phyloP scores from a whole-genome alignment of 1,284 basidiomycete genomes.

The Pterulicium gracile region DNA sequence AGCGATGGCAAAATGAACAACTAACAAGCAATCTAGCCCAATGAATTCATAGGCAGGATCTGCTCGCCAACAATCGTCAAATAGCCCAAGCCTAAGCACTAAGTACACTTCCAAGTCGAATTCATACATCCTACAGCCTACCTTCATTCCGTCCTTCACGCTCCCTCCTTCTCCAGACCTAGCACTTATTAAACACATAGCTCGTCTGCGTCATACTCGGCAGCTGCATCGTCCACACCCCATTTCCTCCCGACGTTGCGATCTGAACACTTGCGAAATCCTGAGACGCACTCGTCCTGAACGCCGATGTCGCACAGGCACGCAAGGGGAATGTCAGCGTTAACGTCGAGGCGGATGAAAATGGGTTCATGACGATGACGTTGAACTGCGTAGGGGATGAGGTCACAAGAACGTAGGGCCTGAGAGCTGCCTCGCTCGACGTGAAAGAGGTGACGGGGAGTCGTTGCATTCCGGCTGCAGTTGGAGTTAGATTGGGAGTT shows the following conservation, averaged over 20 bases:
- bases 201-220: not conserved
- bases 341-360: constrained; percentile 18
- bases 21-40: no score
- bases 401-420: constrained; percentile 22
- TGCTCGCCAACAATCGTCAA: no score
- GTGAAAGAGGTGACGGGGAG: constrained; percentile 15
- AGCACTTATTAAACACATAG: not conserved
- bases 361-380: constrained; percentile 26
- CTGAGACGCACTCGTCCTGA: constrained; percentile 23
- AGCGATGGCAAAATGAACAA: no score
- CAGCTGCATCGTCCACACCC: not conserved
- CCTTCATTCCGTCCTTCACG: no score
- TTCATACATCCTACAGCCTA: no score
- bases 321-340: constrained; percentile 24
- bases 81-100: no score
- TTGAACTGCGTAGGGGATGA: constrained; percentile 19
- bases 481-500: not conserved
- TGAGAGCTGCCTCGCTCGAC: constrained; percentile 17
- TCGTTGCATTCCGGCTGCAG: constrained; percentile 23
- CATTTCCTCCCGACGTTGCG: not conserved
- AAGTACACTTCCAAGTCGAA: no score
- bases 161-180: no score
- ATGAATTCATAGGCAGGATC: no score
- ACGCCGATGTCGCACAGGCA: constrained; percentile 18
- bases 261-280: constrained; percentile 17